Base-by-base conservation (phyloP, 768 basidiomycete genomes). In the Dentipellis fragilis region DNA sequence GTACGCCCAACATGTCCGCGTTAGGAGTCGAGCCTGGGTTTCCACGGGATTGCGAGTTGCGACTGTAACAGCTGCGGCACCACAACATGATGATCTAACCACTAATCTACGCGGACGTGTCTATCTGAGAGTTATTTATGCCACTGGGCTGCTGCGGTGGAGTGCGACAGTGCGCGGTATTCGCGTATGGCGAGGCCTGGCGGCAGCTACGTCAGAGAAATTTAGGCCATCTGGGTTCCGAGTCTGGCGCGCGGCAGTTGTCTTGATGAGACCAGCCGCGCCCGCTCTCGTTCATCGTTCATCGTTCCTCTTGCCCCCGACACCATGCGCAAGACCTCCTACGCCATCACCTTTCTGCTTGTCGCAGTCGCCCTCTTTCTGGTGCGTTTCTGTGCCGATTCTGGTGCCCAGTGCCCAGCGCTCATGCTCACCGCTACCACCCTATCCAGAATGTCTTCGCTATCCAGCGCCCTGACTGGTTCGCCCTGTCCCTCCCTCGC, bases 261-360 rank as follows among this genome's bases (percentile, higher is more conserved):
- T 49, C 17, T 51, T 12, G 21, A 21, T 16, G 42, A 22, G n/a
- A 21, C 49, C 46, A 50, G 17, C 37, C 17, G 29, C 29, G 29
- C 29, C 29, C 29, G 29, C 29, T 29, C 29, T 29, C 29, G 29
- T 29, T 29, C 29, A 6, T 29, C 29, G 29, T 29, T 6, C 29
- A 29, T 29, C 29, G 29, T 29, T 29, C 29, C 29, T 29, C 29
- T 6, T 14, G 35, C 16, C n/a, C 40, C 19, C 11, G 39, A 49
- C 51, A 64, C 53, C 29, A 85, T 87, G 85, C 75, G 85, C 59
- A 87, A 85, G 63, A 79, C 75, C 0, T 87, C 84, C 0, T 89
- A 89, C 59, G 78, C 77, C 23, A 59, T 85, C 52, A 79, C 85
- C 0, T 84, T 87, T 60, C 59, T 80, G 56, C 78, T 79, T 29